phyloP scores from a whole-genome alignment of 768 basidiomycete genomes.

The Pleurotus sapidus region DNA sequence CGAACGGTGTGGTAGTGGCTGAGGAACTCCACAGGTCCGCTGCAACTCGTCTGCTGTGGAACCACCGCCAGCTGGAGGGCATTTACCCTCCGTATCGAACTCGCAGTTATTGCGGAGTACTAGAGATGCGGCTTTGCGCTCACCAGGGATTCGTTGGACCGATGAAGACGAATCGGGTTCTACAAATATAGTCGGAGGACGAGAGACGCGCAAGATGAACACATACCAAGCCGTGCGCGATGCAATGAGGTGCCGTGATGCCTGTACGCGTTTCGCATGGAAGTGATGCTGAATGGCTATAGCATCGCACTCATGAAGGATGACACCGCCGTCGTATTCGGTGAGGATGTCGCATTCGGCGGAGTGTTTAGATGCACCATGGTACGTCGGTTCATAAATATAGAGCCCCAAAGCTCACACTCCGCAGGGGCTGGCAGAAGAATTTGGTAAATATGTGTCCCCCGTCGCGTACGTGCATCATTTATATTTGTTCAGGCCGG shows the following conservation, averaged over 20 bases:
- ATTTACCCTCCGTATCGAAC: constrained; percentile 67
- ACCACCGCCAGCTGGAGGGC: constrained; percentile 78
- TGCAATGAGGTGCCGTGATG: constrained; percentile 65
- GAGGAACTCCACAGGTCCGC: constrained; percentile 23
- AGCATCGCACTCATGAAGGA: constrained; percentile 86
- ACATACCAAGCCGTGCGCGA: constrained; percentile 91
- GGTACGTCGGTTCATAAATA: constrained; percentile 40
- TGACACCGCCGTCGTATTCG: constrained; percentile 85
- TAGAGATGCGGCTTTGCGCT: constrained; percentile 68
- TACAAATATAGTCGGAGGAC: constrained; percentile 57
- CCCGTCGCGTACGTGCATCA: neutral
- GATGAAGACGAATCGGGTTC: constrained; percentile 51
- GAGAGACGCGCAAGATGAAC: constrained; percentile 95
- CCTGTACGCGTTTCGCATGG: neutral
- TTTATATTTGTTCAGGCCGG: constrained; percentile 48
- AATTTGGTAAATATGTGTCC: constrained; percentile 63
- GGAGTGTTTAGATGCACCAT: constrained; percentile 94
- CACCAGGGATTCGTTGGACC: constrained; percentile 69
- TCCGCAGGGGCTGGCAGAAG: constrained; percentile 80
- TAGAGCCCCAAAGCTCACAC: too few species aligned
- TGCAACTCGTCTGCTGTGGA: constrained; percentile 54
- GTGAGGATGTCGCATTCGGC: constrained; percentile 90
- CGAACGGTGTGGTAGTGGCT: neutral
- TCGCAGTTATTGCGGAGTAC: constrained; percentile 63
- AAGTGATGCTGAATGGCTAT: neutral